A percentile compares a stretch with the other conserved stretches of the same genome.
These are phyloP conservation scores for Leishmania aethiopica DNA, from an alignment of 208 protist genomes.

Conservation along the genomic window DNA sequence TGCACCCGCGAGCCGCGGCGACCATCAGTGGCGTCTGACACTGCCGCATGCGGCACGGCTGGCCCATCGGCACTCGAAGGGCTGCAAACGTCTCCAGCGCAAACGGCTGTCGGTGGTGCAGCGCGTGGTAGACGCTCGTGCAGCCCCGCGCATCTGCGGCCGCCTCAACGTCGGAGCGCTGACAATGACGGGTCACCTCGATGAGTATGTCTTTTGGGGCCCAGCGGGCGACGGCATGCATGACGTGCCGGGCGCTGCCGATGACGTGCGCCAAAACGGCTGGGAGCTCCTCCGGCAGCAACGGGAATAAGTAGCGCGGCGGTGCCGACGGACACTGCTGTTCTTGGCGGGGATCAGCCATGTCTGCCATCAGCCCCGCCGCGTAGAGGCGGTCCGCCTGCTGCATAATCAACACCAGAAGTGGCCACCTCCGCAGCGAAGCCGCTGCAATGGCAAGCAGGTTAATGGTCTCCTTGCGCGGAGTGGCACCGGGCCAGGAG, in stretches of 20 bases:
- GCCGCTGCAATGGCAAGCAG: conserved; percentile 52
- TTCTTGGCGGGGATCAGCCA: background rate
- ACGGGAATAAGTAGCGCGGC: conserved; percentile 52
- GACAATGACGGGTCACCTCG: conserved; percentile 53
- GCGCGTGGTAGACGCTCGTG: conserved; percentile 64
- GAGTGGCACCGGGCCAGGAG: conserved; percentile 35
- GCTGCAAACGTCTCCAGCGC: conserved; percentile 52
- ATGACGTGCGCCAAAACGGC: conserved; percentile 48
- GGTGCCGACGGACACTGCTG: background rate
- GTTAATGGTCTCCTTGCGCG: conserved; percentile 63
- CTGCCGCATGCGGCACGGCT: conserved; percentile 45
- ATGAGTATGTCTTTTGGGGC: conserved; percentile 60
- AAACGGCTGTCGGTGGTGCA: conserved; percentile 43
- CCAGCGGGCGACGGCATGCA: conserved; percentile 56
- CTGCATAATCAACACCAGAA: conserved; percentile 53
- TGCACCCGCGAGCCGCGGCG: conserved; percentile 43
- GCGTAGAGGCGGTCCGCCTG: conserved; percentile 38
- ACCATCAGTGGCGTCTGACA: conserved; percentile 80
- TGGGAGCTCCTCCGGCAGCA: conserved; percentile 60
- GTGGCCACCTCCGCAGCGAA: conserved; percentile 47
- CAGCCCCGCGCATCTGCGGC: conserved; percentile 56
- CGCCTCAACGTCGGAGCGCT: conserved; percentile 61
- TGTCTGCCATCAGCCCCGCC: conserved; percentile 7
- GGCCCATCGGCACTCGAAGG: conserved; percentile 53
- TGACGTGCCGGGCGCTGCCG: conserved; percentile 60